Evolutionary conservation across 2,329 filamentous ascomycete species (phyloP), one percentile per base, ranked within the genome.

Genomic region (Diaporthe vaccinii): DNA sequence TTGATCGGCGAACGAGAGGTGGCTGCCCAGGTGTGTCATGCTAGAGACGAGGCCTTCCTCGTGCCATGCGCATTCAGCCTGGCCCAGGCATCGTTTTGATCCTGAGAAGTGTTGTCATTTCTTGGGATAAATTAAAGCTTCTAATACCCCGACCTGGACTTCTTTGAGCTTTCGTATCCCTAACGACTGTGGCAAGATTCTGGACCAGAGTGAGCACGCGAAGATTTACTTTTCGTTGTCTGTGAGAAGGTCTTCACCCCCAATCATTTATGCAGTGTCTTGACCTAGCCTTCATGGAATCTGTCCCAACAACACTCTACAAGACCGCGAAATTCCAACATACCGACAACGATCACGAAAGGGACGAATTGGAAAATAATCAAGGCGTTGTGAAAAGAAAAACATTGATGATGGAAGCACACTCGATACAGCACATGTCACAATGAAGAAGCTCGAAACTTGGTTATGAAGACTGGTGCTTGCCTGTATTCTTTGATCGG

Each of bases 401-500:
- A 9, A 7, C 20, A 10, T 2, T 8, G 3, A 49, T 10, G n/a
- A 22, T 4, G 46, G 46, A 25, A 53, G 28, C 61, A 41, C 4
- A 55, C 22, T 3, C 4, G 0, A 36, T 28, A 22, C 22, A 53
- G 22, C 20, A 39, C 22, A 25, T 53, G 20, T 68, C n/a, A 53
- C 65, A 25, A 7, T 20, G 4, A 53, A 7, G n/a, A 68, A 25
- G 4, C 4, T 20, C 9, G 14, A 55, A 14, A 6, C 28, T 69
- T 15, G 41, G n/a, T 65, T 6, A n/a, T 53, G 31, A 53, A 53
- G 36, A 39, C 34, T 53, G 15, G 0, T 39, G 31, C n/a, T 25
- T 31, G 46, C n/a, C 65, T 69, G 65, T 69, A 41, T 53, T 69
- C 12, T 28, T 20, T 20, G 22, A 39, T 69, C n/a, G 22, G 49